phyloP scores from a whole-genome alignment of 2,329 filamentous ascomycete species.

The Graphiopsis chlorocephala region DNA sequence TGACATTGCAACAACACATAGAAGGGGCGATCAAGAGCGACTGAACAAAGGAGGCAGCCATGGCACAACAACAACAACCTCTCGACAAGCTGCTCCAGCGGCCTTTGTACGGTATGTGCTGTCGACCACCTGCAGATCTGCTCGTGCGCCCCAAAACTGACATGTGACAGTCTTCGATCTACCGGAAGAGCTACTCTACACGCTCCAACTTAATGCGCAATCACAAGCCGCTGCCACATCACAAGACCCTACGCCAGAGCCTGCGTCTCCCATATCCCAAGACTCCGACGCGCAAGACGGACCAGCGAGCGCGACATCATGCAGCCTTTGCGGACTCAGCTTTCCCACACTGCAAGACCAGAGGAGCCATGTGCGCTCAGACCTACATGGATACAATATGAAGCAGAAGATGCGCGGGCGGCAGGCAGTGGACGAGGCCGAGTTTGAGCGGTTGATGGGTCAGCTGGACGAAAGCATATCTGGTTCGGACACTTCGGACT shows the following conservation, averaged over 20 bases:
- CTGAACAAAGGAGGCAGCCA: neutral
- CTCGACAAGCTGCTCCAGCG: slow-evolving; percentile 42
- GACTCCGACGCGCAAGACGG: neutral
- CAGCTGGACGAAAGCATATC: slow-evolving; percentile 89
- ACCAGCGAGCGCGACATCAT: slow-evolving; percentile 64
- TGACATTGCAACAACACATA: neutral
- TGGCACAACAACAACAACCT: slow-evolving; percentile 3
- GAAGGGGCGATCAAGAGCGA: neutral
- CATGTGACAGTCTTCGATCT: slow-evolving; percentile 70
- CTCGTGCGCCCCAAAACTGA: neutral
- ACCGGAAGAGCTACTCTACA: slow-evolving; percentile 68
- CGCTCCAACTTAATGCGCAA: slow-evolving; percentile 59
- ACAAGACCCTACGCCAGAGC: slow-evolving; percentile 29
- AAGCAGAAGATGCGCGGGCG: slow-evolving; percentile 82
- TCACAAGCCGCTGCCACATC: slow-evolving; percentile 39
- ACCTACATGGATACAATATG: slow-evolving; percentile 90
- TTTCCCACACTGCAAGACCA: slow-evolving; percentile 78
- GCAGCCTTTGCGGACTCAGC: slow-evolving; percentile 71
- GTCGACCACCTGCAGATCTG: neutral
- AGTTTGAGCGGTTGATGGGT: slow-evolving; percentile 83
- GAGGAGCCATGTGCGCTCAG: slow-evolving; percentile 79
- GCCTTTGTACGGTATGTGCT: slow-evolving; percentile 48
- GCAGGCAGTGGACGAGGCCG: slow-evolving; percentile 68
- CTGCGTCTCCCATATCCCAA: slow-evolving; percentile 7
- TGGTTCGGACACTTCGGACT: slow-evolving; percentile 62